phyloP scores from a whole-genome alignment of 306 rosid genomes.

The Trichosanthes truncata region DNA sequence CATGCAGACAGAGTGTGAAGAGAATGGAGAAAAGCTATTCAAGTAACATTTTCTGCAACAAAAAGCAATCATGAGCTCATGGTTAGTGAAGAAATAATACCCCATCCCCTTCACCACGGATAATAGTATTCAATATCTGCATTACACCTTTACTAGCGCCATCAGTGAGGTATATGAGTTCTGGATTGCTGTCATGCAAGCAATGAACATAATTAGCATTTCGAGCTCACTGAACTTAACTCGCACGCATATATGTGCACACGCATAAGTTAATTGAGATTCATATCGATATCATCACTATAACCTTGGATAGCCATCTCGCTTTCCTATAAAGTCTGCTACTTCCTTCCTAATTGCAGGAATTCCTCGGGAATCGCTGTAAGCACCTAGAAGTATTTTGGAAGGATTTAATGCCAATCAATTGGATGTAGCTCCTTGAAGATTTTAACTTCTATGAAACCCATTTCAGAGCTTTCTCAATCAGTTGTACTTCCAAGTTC shows the following conservation, averaged over 20 bases:
- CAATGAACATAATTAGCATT: slow-evolving; percentile 14
- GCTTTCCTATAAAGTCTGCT: slow-evolving; percentile 79
- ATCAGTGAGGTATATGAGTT: slow-evolving; percentile 89
- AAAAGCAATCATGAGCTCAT: neutral
- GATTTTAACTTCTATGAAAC: neutral
- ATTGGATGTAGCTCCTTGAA: neutral
- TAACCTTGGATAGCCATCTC: slow-evolving; percentile 98
- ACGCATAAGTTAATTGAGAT: neutral
- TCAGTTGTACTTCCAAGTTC: neutral
- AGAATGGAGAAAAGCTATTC: neutral
- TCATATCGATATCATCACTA: slow-evolving; percentile 1
- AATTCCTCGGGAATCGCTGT: slow-evolving; percentile 94
- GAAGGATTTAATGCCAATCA: neutral
- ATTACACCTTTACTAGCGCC: slow-evolving; percentile 99
- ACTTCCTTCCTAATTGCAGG: slow-evolving; percentile 91
- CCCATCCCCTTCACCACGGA: slow-evolving; percentile 80
- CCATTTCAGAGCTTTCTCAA: neutral
- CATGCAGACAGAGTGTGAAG: slow-evolving; percentile 10
- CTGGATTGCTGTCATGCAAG: slow-evolving; percentile 68
- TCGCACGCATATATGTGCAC: neutral
- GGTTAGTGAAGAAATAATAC: slow-evolving; percentile 33
- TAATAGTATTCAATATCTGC: slow-evolving; percentile 85
- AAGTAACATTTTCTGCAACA: neutral
- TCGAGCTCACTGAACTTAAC: neutral
- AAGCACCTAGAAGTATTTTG: slow-evolving; percentile 55